phyloP scores from a whole-genome alignment of 768 basidiomycete genomes.

The Suillus tomentosus region DNA sequence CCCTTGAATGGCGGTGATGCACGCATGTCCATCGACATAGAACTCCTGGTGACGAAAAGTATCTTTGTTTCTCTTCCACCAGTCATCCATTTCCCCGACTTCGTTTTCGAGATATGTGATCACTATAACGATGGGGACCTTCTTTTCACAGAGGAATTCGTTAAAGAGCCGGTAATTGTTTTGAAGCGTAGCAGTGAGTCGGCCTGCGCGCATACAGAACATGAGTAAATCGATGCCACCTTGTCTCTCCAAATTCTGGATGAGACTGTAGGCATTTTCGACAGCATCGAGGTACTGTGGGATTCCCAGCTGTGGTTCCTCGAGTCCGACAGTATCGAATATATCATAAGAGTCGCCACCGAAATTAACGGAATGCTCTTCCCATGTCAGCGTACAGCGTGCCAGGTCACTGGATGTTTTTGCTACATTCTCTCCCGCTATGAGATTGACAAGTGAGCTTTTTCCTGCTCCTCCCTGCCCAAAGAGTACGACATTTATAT shows the following conservation, averaged over 20 bases:
- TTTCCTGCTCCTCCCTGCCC: conserved; percentile 43
- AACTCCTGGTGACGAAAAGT: conserved; percentile 34
- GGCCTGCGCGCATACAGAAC: conserved; percentile 39
- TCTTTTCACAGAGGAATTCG: conserved; percentile 39
- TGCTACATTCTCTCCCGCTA: conserved; percentile 26
- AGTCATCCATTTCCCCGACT: conserved; percentile 31
- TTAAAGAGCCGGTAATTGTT: conserved; percentile 42
- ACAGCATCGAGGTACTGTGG: conserved; percentile 28
- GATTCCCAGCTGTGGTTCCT: conserved; percentile 32
- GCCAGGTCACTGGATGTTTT: conserved; percentile 29
- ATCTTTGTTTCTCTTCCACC: conserved; percentile 41
- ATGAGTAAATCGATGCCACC: conserved; percentile 44
- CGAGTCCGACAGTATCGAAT: conserved; percentile 39
- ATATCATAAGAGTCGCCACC: conserved; percentile 22
- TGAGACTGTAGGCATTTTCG: conserved; percentile 32
- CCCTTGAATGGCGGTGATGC: conserved; percentile 39
- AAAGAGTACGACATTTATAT: conserved; percentile 38
- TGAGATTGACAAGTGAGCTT: conserved; percentile 34
- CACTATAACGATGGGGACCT: conserved; percentile 40
- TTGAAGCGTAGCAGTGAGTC: conserved; percentile 37
- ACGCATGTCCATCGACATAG: conserved; percentile 36
- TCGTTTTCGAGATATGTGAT: conserved; percentile 43
- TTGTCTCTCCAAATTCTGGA: conserved; percentile 32
- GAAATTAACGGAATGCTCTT: conserved; percentile 29
- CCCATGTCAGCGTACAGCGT: conserved; percentile 39